phyloP scores from a whole-genome alignment of 1,284 basidiomycete species.

The Ustilago sp. region DNA sequence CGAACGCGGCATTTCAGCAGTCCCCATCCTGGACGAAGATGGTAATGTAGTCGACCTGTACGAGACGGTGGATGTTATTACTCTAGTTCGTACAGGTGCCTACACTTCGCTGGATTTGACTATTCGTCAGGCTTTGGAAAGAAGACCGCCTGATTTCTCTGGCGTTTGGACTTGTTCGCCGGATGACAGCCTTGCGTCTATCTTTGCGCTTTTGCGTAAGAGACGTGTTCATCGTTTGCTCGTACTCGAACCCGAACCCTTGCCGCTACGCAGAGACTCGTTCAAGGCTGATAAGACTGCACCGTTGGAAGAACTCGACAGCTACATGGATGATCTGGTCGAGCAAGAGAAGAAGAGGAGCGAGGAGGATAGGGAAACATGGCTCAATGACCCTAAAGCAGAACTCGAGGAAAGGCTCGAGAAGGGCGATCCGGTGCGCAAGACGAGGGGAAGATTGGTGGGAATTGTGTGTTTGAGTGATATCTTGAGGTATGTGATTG shows the following conservation, averaged over 20 bases:
- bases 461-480: slow-evolving; percentile 67
- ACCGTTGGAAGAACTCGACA: slow-evolving; percentile 41
- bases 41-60: slow-evolving; percentile 96
- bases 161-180: slow-evolving; percentile 96
- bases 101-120: slow-evolving; percentile 95
- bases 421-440: slow-evolving; percentile 48
- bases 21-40: slow-evolving; percentile 92
- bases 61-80: slow-evolving; percentile 97
- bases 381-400: slow-evolving; percentile 14
- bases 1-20: slow-evolving; percentile 92
- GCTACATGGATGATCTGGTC: slow-evolving; percentile 34
- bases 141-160: slow-evolving; percentile 88
- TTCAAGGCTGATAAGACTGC: slow-evolving; percentile 15
- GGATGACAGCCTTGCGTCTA: slow-evolving; percentile 89
- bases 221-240: slow-evolving; percentile 87
- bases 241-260: slow-evolving; percentile 54
- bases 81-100: slow-evolving; percentile 84
- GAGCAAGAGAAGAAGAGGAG: slow-evolving; percentile 25
- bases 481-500: slow-evolving; percentile 65
- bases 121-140: slow-evolving; percentile 91
- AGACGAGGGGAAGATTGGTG: slow-evolving; percentile 50
- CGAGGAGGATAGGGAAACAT: slow-evolving; percentile 9
- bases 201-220: slow-evolving; percentile 91
- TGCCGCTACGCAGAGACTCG: neutral
- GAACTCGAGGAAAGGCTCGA: slow-evolving; percentile 44